Evolutionary conservation across 257 asterid species (phyloP), one percentile per base, ranked within the genome.

Genomic region (Hygrophila difformis): DNA sequence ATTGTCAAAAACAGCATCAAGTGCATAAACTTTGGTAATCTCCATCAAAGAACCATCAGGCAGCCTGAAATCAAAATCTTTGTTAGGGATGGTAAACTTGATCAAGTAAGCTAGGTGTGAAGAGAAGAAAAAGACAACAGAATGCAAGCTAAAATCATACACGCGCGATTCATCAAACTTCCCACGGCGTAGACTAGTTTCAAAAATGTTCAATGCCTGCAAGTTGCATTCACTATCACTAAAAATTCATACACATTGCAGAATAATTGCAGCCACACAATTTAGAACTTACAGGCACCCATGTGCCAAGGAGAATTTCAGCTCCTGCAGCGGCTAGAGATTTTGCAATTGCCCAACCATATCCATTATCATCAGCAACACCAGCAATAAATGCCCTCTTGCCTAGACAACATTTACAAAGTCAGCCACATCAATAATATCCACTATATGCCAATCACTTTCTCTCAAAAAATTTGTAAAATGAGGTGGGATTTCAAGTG

Each of bases 281-380:
- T 60, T 7, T 19, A 59, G 39, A 17, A 81, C 93, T 68, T 67
- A 84, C 95, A 34, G 95, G 93, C 44, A 84, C 95, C 95, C 95
- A 84, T 17, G 95, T 84, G 29, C 95, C 91, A 39, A 84, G 69
- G 17, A 84, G 84, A 78, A 84, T 76, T 56, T 76, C 87, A 46
- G 94, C 96, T 63, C 96, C 96, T 13, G 96, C 96, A 17, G 94
- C 96, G 53, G 92, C 92, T 37, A 85, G 68, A 46, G 94, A 85
- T 63, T 85, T 85, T 12, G 94, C 87, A 56, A 85, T 85, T 44
- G 96, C 96, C 95, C 95, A 85, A 21, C 95, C 95, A 68, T 85
- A 85, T 47, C 93, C 93, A 44, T 85, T 81, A 58, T 85, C 95
- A 71, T 85, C 95, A 45, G 95, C 93, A 44, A 85, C 69, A 21